Evolutionary conservation across 192 early-diverging fungal species (phyloP).

Genomic region (Dimargaris cristalligena): DNA sequence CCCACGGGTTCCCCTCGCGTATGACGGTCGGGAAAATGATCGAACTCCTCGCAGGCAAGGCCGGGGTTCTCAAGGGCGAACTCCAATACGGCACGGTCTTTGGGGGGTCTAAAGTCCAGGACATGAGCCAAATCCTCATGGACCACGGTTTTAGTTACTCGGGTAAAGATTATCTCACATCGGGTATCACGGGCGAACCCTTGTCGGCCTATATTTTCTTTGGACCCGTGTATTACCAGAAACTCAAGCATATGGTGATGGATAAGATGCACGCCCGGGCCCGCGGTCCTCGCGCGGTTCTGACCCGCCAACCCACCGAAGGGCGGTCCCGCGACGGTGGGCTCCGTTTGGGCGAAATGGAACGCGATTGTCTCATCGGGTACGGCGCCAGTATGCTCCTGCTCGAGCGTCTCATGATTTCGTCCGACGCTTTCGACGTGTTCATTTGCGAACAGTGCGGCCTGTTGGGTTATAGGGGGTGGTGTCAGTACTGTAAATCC

Average conservation of each 20-base stretch:
- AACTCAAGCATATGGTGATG: conserved; percentile 97
- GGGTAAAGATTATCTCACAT: conserved; percentile 93
- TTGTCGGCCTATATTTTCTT: conserved; percentile 91
- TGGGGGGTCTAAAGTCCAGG: conserved; percentile 85
- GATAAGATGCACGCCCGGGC: conserved; percentile 98
- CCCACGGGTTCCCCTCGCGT: conserved; percentile 94
- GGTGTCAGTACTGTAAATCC: conserved; percentile 84
- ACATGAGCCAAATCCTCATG: conserved; percentile 85
- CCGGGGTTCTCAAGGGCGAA: conserved; percentile 78
- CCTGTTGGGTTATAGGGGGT: conserved; percentile 71
- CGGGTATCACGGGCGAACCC: conserved; percentile 77
- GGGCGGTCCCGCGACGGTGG: conserved; percentile 94
- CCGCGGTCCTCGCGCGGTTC: conserved; percentile 70
- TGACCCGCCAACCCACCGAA: conserved; percentile 94
- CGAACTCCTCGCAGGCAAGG: conserved; percentile 90
- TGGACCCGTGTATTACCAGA: conserved; percentile 93
- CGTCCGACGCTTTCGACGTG: conserved; percentile 85
- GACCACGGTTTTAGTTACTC: conserved; percentile 90
- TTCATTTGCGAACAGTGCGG: conserved; percentile 84
- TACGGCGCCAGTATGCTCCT: conserved; percentile 87
- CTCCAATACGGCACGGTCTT: conserved; percentile 94
- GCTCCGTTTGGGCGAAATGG: conserved; percentile 95
- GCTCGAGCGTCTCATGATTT: conserved; percentile 84
- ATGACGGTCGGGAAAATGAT: conserved; percentile 99
- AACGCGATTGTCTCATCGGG: conserved; percentile 93